Evolutionary conservation across 257 asterid genomes (phyloP).

Genomic region (Verbascum thapsus): DNA sequence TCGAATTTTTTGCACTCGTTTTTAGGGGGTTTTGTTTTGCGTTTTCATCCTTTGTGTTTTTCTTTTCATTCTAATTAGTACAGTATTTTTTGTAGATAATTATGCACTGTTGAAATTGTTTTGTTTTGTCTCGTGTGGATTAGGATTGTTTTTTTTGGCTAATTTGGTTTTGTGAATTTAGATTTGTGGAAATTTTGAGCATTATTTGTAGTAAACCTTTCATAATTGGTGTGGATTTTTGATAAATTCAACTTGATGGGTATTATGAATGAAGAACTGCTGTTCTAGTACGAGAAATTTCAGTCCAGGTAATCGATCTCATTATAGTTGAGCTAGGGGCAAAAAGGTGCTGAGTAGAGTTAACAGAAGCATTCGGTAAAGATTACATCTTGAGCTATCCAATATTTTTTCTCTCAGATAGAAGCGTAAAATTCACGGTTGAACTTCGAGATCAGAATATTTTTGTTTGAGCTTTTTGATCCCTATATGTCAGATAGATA

Average conservation of each 20-base stretch:
- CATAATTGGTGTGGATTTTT: background rate
- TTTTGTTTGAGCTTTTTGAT: constrained; percentile 5
- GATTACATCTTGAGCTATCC: constrained; percentile 3
- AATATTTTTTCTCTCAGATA: too few species aligned
- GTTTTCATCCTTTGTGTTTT: background rate
- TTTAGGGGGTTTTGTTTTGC: constrained; percentile 18
- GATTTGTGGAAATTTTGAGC: background rate
- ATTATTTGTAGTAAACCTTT: background rate
- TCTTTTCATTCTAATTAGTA: background rate
- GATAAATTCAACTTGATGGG: background rate
- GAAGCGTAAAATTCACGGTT: background rate
- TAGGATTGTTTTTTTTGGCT: background rate
- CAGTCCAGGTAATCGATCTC: background rate
- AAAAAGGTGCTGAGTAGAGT: background rate
- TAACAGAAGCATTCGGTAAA: too few species aligned
- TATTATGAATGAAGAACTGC: constrained; percentile 18
- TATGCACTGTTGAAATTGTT: background rate
- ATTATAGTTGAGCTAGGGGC: constrained; percentile 6
- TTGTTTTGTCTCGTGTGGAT: background rate
- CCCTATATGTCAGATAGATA: too few species aligned
- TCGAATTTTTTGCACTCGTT: background rate
- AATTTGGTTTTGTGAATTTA: background rate
- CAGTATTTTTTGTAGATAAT: background rate
- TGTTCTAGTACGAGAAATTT: background rate
- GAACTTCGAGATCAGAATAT: too few species aligned